Base-by-base conservation (phyloP, 2,329 filamentous ascomycete species). In the Arthrinium phaeospermum region DNA sequence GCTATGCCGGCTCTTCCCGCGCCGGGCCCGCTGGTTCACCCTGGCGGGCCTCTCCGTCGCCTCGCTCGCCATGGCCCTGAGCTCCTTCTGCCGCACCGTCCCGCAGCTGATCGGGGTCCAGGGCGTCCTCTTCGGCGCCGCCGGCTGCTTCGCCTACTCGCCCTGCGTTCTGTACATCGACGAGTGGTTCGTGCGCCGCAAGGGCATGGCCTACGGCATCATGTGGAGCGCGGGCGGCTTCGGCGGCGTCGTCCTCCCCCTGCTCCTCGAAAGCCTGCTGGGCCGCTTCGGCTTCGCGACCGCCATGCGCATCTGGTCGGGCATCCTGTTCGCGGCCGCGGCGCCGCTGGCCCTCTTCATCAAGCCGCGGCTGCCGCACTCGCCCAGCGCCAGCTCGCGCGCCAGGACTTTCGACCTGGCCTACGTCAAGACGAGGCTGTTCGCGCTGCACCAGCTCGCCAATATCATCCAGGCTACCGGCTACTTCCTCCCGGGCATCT, bases 161-260 rank as follows among this genome's bases (percentile, higher is more conserved):
- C 89, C 90, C 0, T 51, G 69, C 53, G 30, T 72, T 22, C 37
- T 53, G n/a, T 67, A 67, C 51, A 53, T 91, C 75, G 87, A 91
- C 73, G 87, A 91, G 78, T 92, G 89, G 89, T 92, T 91, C 77
- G 83, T 89, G 30, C 83, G 82, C 53, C 85, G 86, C 61, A 89
- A 89, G 70, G 89, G 89, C 0, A 80, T 91, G 46, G 90, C 90
- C 1, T 90, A 89, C 75, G 91, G 91, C n/a, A 85, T 91, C 69
- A 89, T 92, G 85, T 91, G 88, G 86, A 87, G 85, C 16, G 85
- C 87, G 2, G 87, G 86, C 0, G 86, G 87, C 0, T 77, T 88
- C 10, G 85, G 85, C 0, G 88, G 88, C 51, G 84, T 88, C 46
- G 76, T 85, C 0, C 77, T 90, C 5, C 88, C 88, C 16, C 83